These are phyloP conservation scores for Monosporozyma siamensis DNA, from an alignment of 805 yeast species.

Conservation along the genomic window DNA sequence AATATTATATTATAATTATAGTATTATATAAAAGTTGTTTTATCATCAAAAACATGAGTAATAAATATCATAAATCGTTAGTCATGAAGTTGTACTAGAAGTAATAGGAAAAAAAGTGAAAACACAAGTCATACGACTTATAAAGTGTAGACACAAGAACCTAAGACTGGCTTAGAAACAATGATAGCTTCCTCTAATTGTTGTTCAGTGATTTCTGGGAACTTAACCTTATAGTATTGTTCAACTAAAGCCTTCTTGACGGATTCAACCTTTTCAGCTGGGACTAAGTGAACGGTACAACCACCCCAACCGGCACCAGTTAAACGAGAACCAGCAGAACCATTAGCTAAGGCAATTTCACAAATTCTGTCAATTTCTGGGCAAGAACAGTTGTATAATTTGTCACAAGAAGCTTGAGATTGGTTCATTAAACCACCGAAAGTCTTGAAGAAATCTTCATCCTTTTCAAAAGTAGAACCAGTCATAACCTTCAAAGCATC, in stretches of 20 bases:
- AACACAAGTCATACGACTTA: conserved; percentile 4
- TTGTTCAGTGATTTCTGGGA: conserved; percentile 39
- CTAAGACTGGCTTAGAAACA: conserved; percentile 47
- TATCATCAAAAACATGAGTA: conserved; percentile 2
- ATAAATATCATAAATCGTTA: neutral
- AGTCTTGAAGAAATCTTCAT: conserved; percentile 30
- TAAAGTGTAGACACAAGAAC: conserved; percentile 32
- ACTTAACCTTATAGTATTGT: conserved; percentile 42
- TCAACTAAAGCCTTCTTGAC: conserved; percentile 39
- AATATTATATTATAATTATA: neutral
- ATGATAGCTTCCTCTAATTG: conserved; percentile 44
- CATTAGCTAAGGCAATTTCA: conserved; percentile 42
- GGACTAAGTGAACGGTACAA: conserved; percentile 54
- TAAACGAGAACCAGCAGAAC: conserved; percentile 58
- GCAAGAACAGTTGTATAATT: conserved; percentile 45
- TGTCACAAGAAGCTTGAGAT: conserved; percentile 46
- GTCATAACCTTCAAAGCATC: conserved; percentile 38
- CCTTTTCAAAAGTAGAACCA: conserved; percentile 9
- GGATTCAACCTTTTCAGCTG: conserved; percentile 21
- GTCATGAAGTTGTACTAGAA: neutral
- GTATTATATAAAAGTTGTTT: conserved; percentile 1
- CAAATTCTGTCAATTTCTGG: conserved; percentile 46
- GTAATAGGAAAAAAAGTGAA: neutral
- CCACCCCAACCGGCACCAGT: conserved; percentile 83
- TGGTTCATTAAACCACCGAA: conserved; percentile 51